A percentile compares a stretch with the other conserved stretches of the same genome.
phyloP scores from a whole-genome alignment of 345 rosid genomes.

The Citropsis articulata region DNA sequence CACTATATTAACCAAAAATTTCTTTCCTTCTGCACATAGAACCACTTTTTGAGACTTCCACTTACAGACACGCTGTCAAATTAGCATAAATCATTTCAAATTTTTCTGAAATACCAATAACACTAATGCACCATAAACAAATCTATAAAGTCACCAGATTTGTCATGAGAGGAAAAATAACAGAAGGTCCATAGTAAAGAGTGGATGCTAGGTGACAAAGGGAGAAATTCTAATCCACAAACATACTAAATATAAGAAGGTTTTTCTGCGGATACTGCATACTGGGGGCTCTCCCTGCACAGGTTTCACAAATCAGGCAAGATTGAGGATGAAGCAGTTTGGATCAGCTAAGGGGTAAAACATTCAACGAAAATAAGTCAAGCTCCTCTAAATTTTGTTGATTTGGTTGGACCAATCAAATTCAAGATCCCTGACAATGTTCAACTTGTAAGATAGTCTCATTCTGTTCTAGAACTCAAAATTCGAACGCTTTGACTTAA shows the following conservation, averaged over 20 bases:
- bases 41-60: background rate
- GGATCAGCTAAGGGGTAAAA: background rate
- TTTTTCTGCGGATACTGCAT: background rate
- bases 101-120: background rate
- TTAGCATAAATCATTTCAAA: background rate
- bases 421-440: background rate
- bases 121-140: background rate
- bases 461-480: background rate
- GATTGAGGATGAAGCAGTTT: background rate
- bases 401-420: constrained; percentile 1
- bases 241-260: background rate
- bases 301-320: background rate
- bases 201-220: background rate
- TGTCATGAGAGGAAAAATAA: background rate
- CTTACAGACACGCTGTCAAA: background rate
- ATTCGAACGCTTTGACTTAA: background rate
- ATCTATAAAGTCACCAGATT: background rate
- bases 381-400: constrained; percentile 1
- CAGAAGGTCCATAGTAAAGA: background rate
- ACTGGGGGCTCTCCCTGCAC: background rate
- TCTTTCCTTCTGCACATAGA: background rate
- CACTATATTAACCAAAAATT: background rate
- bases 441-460: background rate
- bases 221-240: background rate
- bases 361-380: background rate